Base-by-base conservation (phyloP, 2,329 filamentous ascomycete species). In the Aspergillus intermedius region DNA sequence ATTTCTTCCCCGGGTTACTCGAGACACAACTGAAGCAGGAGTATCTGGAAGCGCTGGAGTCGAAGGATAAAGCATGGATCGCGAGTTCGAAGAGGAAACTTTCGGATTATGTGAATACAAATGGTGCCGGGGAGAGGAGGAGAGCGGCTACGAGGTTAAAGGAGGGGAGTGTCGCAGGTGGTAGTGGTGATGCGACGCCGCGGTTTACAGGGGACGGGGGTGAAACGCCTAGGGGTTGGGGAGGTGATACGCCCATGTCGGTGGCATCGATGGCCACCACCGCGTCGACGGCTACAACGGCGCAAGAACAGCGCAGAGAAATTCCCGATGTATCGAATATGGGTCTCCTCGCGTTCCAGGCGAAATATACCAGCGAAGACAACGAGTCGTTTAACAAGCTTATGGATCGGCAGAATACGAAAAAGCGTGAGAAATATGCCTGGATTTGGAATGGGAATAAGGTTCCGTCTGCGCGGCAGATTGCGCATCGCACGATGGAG, bases 371-470 rank as follows among this genome's bases (percentile, higher is more conserved):
- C 1, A 95, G 89, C 62, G 93, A 98, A 68, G 93, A 98, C 66
- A 97, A 97, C 63, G 93, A 96, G 65, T 94, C 88, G 59, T 97
- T 98, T 73, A 95, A 95, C 69, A 86, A 85, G 59, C 77, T 98
- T 1, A 75, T 97, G 23, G 93, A 98, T 71, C 87, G 84, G 61
- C 89, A 96, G 62, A 98, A 96, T 62, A 78, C 84, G 52, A 91
- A 90, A 66, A 81, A 79, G 45, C 84, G 87, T 0, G 85, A 91
- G 61, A 95, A 91, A 60, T 87, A 95, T 62, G 83, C 83, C 1
- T 96, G 91, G 87, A 75, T 97, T 42, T 95, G 90, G 83, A 79
- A 82, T 8, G 87, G 84, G 23, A 96, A 97, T 71, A 91, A 91
- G 65, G 80, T 96, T 41, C 78, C 79, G 0, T 75, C 79, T 12